phyloP scores from a whole-genome alignment of 2,329 filamentous ascomycete genomes.

The Botrytis sinoallii region DNA sequence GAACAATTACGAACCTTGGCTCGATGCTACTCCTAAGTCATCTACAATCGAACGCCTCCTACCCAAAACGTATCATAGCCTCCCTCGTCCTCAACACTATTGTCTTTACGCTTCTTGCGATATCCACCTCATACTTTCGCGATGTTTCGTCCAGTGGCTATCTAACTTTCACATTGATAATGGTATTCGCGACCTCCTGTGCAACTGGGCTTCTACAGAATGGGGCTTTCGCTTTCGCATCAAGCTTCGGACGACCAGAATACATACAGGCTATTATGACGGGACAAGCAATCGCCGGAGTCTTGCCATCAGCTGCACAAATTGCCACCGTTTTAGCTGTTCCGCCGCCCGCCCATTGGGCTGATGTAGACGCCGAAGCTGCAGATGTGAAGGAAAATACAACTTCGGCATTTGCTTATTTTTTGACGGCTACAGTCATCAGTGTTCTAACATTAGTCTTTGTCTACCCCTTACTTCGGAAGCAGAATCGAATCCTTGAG shows the following conservation, averaged over 20 bases:
- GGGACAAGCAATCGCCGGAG: conserved; percentile 87
- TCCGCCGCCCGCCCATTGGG: conserved; percentile 43
- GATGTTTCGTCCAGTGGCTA: conserved; percentile 62
- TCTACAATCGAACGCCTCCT: conserved; percentile 78
- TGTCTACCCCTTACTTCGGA: conserved; percentile 69
- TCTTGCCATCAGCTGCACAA: conserved; percentile 83
- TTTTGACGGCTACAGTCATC: conserved; percentile 79
- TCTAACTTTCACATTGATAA: conserved; percentile 75
- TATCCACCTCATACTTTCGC: conserved; percentile 71
- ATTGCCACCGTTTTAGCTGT: conserved; percentile 76
- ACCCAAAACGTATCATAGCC: conserved; percentile 78
- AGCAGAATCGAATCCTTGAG: conserved; percentile 54
- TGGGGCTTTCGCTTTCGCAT: conserved; percentile 87
- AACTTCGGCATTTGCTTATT: conserved; percentile 83
- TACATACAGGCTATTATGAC: conserved; percentile 97
- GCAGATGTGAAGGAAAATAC: conserved; percentile 44
- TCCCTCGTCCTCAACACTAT: conserved; percentile 75
- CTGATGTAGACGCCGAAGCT: conserved; percentile 25
- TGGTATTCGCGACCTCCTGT: conserved; percentile 75
- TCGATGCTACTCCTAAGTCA: conserved; percentile 75
- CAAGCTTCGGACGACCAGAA: conserved; percentile 77
- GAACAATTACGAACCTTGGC: conserved; percentile 76
- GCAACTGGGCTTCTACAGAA: conserved; percentile 89
- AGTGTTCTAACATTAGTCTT: conserved; percentile 67
- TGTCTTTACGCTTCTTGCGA: conserved; percentile 72